A percentile compares a stretch with the other conserved stretches of the same genome.
Evolutionary conservation across 495 filamentous ascomycete genomes (phyloP).

Genomic region (Tricharina praecox): DNA sequence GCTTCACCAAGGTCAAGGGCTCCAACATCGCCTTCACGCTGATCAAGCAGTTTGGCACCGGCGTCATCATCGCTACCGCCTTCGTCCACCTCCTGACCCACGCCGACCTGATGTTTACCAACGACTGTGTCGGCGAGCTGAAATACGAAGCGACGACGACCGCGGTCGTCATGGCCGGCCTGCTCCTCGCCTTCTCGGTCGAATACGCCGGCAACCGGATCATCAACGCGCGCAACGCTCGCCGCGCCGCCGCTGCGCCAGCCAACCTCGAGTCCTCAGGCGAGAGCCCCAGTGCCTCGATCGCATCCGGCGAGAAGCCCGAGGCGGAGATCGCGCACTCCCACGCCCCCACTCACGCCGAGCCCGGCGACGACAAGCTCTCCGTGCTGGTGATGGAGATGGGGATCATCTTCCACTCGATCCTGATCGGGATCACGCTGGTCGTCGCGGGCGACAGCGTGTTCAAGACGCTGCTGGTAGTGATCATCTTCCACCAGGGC

Average conservation of each 20-base stretch:
- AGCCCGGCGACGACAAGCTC: slow-evolving; percentile 33
- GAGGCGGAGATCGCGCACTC: not conserved
- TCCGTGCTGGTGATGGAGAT: slow-evolving; percentile 48
- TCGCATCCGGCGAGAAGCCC: not conserved
- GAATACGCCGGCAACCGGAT: slow-evolving; percentile 42
- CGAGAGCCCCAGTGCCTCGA: not conserved
- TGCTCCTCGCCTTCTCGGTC: slow-evolving; percentile 44
- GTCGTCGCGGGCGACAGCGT: slow-evolving; percentile 40
- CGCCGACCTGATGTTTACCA: slow-evolving; percentile 44
- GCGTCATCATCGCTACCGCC: slow-evolving; percentile 53
- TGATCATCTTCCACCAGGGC: slow-evolving; percentile 51
- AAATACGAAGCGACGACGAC: slow-evolving; percentile 43
- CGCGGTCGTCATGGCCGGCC: slow-evolving; percentile 47
- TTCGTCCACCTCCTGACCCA: slow-evolving; percentile 55
- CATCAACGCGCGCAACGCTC: slow-evolving; percentile 15
- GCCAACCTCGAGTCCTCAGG: not conserved
- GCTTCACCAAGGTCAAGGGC: slow-evolving; percentile 5
- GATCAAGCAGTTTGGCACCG: slow-evolving; percentile 58
- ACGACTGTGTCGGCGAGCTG: slow-evolving; percentile 44
- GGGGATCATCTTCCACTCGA: slow-evolving; percentile 57
- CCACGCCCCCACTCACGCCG: not conserved
- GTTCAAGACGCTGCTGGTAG: slow-evolving; percentile 40
- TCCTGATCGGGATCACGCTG: slow-evolving; percentile 43
- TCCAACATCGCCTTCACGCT: slow-evolving; percentile 32
- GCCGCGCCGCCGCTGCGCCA: not conserved